Conservation (phyloP, 345 rosid genomes). For the Eucalyptus victrix region DNA sequence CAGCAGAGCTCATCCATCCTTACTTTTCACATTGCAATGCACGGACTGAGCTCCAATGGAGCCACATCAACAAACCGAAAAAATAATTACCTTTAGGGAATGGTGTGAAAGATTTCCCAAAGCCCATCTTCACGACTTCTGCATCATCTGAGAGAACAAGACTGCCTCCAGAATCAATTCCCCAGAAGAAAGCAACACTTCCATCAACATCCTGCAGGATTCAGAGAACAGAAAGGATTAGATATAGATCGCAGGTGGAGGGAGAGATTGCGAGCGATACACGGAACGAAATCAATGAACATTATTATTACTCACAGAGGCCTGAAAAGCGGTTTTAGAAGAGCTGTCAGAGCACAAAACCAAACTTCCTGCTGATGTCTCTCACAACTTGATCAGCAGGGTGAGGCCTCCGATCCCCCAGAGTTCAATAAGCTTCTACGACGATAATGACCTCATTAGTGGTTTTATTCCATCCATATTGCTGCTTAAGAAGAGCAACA, state of each 20-base stretch:
- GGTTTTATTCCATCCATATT: no score
- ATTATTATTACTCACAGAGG: no score
- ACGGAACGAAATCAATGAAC: neutral
- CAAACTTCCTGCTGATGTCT: no score
- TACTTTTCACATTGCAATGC: neutral
- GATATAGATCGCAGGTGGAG: neutral
- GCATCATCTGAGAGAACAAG: neutral
- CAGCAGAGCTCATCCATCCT: neutral
- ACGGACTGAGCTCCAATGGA: no score
- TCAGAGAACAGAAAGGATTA: neutral
- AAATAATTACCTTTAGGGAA: no score
- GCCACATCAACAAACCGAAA: no score
- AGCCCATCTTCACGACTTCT: neutral
- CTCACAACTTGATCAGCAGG: no score
- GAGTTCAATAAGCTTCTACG: no score
- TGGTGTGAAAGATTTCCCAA: neutral
- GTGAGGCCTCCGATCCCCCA: fast-evolving
- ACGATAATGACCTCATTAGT: no score
- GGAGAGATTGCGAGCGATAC: neutral
- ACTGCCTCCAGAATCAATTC: neutral
- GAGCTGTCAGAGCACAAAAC: no score
- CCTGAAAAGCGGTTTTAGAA: fast-evolving
- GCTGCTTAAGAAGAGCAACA: no score
- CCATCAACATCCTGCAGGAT: neutral
- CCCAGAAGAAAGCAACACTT: neutral